These are phyloP conservation scores for Rutidosis leptorrhynchoides DNA, from an alignment of 129 eudicot genomes.

Conservation along the genomic window DNA sequence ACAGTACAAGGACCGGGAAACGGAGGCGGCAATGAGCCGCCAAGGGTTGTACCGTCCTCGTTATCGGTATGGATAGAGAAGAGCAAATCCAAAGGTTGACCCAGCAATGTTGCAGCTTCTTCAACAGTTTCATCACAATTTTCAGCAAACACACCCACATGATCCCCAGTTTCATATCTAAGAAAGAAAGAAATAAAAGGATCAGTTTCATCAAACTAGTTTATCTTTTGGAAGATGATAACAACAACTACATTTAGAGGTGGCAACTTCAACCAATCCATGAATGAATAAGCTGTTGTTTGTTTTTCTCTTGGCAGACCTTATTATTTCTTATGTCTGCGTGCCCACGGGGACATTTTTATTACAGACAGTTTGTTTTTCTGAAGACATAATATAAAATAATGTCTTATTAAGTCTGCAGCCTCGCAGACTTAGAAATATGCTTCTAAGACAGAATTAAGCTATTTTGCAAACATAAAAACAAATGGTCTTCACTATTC, in stretches of 20 bases:
- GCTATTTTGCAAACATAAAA: too few species aligned
- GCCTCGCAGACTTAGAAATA: too few species aligned
- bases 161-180: slow-evolving; percentile 90
- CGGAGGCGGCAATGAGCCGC: slow-evolving; percentile 77
- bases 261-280: too few species aligned
- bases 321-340: too few species aligned
- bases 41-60: slow-evolving; percentile 64
- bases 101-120: slow-evolving; percentile 60
- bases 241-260: not conserved
- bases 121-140: slow-evolving; percentile 71
- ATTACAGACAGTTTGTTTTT: too few species aligned
- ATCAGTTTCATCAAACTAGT: not conserved
- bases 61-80: slow-evolving; percentile 64
- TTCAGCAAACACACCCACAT: slow-evolving; percentile 74
- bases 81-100: slow-evolving; percentile 48
- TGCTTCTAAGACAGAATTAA: too few species aligned
- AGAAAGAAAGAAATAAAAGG: not conserved
- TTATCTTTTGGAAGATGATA: not conserved
- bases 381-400: too few species aligned
- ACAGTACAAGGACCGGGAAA: slow-evolving; percentile 77
- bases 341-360: too few species aligned
- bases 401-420: too few species aligned
- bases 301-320: too few species aligned
- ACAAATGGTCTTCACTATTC: too few species aligned
- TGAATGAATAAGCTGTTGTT: too few species aligned